phyloP scores from a whole-genome alignment of 495 filamentous ascomycete species.

The Hypoxylon fragiforme region DNA sequence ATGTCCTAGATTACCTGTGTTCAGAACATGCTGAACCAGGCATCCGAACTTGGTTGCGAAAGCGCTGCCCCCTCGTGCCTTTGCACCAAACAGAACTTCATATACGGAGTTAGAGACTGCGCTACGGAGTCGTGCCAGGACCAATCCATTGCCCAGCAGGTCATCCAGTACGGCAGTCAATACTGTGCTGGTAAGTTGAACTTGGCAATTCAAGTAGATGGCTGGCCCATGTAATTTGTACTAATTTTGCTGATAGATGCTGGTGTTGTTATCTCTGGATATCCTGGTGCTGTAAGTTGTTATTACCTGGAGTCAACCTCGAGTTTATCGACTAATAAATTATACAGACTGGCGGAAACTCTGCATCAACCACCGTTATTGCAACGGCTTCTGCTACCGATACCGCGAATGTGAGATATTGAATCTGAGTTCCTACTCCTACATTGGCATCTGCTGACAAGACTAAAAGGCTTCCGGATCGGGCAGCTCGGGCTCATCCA shows the following conservation, averaged over 20 bases:
- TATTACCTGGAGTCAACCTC: neutral
- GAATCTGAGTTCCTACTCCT: neutral
- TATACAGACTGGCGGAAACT: conserved; percentile 13
- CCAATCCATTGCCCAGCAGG: conserved; percentile 31
- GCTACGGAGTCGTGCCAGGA: conserved; percentile 64
- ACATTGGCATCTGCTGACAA: conserved; percentile 2
- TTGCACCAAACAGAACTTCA: conserved; percentile 69
- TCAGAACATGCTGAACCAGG: conserved; percentile 70
- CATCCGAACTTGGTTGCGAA: conserved; percentile 61
- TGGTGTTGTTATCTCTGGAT: conserved; percentile 32
- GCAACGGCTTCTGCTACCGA: conserved; percentile 26
- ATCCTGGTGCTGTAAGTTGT: conserved; percentile 30
- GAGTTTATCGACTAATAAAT: neutral
- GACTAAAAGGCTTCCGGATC: conserved; percentile 5
- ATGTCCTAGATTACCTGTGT: conserved; percentile 67
- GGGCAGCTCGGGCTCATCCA: conserved; percentile 1
- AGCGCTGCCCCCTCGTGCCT: conserved; percentile 64
- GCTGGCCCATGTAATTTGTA: neutral
- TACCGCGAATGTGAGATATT: conserved; percentile 12
- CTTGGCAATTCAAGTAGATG: neutral
- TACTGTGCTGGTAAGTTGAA: conserved; percentile 38
- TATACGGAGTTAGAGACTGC: conserved; percentile 80
- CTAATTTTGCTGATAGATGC: conserved; percentile 21
- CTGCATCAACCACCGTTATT: conserved; percentile 24
- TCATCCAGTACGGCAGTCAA: conserved; percentile 41